Evolutionary conservation across 805 yeast genomes (phyloP).

Genomic region (Candida broadrunensis): DNA sequence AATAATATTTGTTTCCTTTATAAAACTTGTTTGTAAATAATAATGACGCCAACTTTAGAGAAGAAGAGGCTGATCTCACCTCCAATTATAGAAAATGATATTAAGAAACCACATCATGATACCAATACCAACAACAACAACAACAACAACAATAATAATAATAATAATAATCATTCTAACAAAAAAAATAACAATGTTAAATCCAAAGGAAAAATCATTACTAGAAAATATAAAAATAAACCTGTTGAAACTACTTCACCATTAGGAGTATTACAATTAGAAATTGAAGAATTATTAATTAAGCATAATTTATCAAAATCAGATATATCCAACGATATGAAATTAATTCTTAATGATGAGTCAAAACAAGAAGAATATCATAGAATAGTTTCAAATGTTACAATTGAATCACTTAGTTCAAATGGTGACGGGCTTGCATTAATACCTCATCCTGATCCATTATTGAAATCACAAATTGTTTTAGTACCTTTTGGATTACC

Average conservation of each 20-base stretch:
- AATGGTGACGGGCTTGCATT: slow-evolving; percentile 88
- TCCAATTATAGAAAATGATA: not conserved
- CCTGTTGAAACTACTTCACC: slow-evolving; percentile 76
- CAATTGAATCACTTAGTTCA: slow-evolving; percentile 59
- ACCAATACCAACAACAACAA: not conserved
- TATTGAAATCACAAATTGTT: slow-evolving; percentile 53
- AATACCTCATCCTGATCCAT: slow-evolving; percentile 53
- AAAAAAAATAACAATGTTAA: slow-evolving; percentile 9
- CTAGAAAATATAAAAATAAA: slow-evolving; percentile 58
- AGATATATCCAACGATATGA: slow-evolving; percentile 64
- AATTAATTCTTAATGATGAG: slow-evolving; percentile 58
- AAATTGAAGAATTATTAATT: slow-evolving; percentile 58
- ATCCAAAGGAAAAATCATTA: slow-evolving; percentile 22
- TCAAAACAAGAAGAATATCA: slow-evolving; percentile 50
- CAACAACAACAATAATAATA: not conserved
- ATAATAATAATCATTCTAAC: not conserved
- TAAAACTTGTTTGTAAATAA: too few species aligned
- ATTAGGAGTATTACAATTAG: slow-evolving; percentile 71
- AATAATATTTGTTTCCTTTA: too few species aligned
- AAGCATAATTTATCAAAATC: slow-evolving; percentile 40
- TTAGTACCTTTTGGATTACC: slow-evolving; percentile 86
- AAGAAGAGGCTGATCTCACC: slow-evolving; percentile 10
- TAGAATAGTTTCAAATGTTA: slow-evolving; percentile 55
- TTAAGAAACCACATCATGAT: not conserved
- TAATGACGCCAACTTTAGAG: slow-evolving; percentile 5